Evolutionary conservation across 495 filamentous ascomycete species (phyloP), one percentile per base, ranked within the genome.

Genomic region (Cercophora samala): DNA sequence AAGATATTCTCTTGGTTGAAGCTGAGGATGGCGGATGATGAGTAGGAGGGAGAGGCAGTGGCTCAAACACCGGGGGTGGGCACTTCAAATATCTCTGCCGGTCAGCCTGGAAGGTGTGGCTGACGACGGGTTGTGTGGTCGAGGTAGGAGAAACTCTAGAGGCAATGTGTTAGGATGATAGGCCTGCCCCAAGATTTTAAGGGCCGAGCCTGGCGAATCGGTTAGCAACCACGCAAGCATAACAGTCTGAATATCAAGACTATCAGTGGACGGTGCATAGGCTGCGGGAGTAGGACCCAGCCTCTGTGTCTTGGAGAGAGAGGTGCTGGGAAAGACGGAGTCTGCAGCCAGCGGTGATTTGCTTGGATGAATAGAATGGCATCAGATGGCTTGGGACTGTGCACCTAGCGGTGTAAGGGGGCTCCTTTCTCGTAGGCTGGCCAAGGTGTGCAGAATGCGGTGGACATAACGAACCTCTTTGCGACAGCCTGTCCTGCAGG

Each of bases 401-500:
- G 70, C 60, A 59, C 64, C 54, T 68, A 60, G 66, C 64, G 68
- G 70, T 68, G 66, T 69, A 62, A 56, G 62, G 68, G 65, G 62
- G 61, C 60, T 22, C 22, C 32, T 64, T 59, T 60, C 64, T 64
- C 64, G 66, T 23, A 68, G 62, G 18, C 62, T 56, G 64, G 42
- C 58, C 51, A 63, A 19, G 37, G 63, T 21, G 29, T 62, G 60
- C 60, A 62, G 21, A 24, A 59, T 52, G n/a, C 18, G 32, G 66
- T 66, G 67, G 52, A 61, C n/a, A 58, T 53, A 62, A 66, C 59
- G 55, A 62, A 64, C 63, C 66, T 66, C n/a, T 74, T 70, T 74
- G 69, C 64, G 63, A 69, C 56, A 29, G 56, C 32, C 53, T 54
- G 60, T 32, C 55, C 54, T 68, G 59, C 58, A 68, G 62, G 37